Base-by-base conservation (phyloP, 1,284 basidiomycete genomes). In the Schizophyllum commune region DNA sequence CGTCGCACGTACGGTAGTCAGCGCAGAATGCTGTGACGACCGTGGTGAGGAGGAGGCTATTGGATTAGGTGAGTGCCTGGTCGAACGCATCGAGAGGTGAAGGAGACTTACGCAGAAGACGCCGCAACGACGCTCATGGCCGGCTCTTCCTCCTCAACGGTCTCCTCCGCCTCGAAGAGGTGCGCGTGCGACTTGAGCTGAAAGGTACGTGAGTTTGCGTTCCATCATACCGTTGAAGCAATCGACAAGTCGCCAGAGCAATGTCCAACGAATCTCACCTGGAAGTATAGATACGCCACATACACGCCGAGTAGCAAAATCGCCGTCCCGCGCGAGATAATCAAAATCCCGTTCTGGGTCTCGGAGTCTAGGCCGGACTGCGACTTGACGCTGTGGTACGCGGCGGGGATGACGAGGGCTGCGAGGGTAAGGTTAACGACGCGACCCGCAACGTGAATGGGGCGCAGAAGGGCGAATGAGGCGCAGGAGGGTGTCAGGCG, bases 331-430 rank as follows among this genome's bases (percentile, higher is more conserved):
- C 93, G 80, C 5, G 92, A 95, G 60, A 97, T 90, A 55, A 86
- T 73, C 27, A 92, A 77, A 32, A 96, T 75, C 6, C 91, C 91
- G 60, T 60, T 74, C 68, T 69, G 72, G 67, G 65, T 72, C 57
- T 70, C 67, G 19, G 63, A 60, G 5, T 66, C 68, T 62, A 65
- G 52, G 59, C 66, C 56, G 58, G n/a, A 63, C 39, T 56, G 47
- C 53, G 55, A 15, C 54, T 73, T 72, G 9, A 85, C 78, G 65
- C 79, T 81, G 69, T 87, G 82, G 69, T 93, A 96, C 0, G 94
- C 94, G 33, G 94, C 94, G n/a, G 94, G 94, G 62, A 97, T 89
- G 64, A 95, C 89, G 52, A 97, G 82, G 32, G 93, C 88, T 90
- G 65, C 55, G 33, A 52, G 60, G 51, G 27, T 61, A 52, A 62